phyloP scores from a whole-genome alignment of 2,329 filamentous ascomycete genomes.

The Phialophora verrucosa region DNA sequence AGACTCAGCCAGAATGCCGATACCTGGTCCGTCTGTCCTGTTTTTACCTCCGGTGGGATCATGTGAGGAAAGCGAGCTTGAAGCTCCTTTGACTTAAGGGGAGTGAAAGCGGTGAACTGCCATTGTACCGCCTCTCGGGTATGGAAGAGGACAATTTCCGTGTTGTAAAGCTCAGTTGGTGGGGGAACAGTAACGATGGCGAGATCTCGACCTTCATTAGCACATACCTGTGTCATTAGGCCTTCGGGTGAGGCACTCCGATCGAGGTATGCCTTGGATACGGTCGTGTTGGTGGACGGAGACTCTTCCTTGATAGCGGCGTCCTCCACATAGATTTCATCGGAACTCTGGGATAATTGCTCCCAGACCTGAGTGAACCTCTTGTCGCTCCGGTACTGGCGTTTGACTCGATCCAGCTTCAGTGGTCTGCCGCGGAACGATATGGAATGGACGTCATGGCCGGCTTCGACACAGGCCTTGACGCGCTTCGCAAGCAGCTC shows the following conservation, averaged over 20 bases:
- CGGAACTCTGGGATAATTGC: slow-evolving; percentile 28
- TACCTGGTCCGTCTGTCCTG: slow-evolving; percentile 28
- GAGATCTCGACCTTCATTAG: neutral
- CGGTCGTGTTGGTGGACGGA: slow-evolving; percentile 14
- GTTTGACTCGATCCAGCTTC: slow-evolving; percentile 33
- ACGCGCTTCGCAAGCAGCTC: slow-evolving; percentile 27
- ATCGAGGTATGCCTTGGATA: neutral
- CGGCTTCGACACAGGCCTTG: slow-evolving; percentile 30
- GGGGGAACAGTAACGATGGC: slow-evolving; percentile 16
- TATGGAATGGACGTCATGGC: slow-evolving; percentile 27
- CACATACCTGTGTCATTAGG: neutral
- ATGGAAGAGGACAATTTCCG: slow-evolving; percentile 26
- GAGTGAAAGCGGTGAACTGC: slow-evolving; percentile 32
- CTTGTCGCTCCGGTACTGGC: slow-evolving; percentile 33
- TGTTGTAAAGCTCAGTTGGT: slow-evolving; percentile 23
- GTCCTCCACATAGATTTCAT: slow-evolving; percentile 17
- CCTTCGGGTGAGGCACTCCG: slow-evolving; percentile 11
- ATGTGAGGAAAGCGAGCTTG: slow-evolving; percentile 25
- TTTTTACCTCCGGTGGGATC: slow-evolving; percentile 24
- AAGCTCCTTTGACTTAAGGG: slow-evolving; percentile 27
- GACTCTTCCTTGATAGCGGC: slow-evolving; percentile 24
- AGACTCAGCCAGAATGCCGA: slow-evolving; percentile 33
- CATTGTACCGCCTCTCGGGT: slow-evolving; percentile 27
- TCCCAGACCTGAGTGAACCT: slow-evolving; percentile 27
- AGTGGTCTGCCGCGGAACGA: slow-evolving; percentile 31